Percentiles rank a stretch among this genome's conserved stretches.
Conservation (phyloP, 2,329 filamentous ascomycete species). For the Venturiaceae sp. region DNA sequence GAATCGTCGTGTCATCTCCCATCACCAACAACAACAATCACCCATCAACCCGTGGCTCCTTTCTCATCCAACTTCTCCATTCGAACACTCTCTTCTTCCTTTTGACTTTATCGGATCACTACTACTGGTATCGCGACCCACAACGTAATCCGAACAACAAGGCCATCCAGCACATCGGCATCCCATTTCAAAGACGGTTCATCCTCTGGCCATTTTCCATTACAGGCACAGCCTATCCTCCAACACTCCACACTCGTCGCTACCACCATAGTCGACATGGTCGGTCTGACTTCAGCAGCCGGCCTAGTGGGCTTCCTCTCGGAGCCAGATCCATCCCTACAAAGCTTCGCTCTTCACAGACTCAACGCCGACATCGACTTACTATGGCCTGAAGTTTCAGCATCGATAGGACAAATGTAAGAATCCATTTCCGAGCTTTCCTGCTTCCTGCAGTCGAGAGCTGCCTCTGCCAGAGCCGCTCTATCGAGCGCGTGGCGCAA, state of each 20-base stretch:
- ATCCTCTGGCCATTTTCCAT: neutral
- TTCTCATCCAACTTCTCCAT: neutral
- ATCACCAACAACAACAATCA: neutral
- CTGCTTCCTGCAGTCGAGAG: neutral
- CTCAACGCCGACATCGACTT: constrained; percentile 95
- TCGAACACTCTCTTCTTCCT: neutral
- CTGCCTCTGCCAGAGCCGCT: neutral
- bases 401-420: constrained; percentile 87
- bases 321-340: constrained; percentile 88
- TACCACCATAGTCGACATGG: constrained; percentile 49
- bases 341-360: constrained; percentile 88
- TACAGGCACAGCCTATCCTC: neutral
- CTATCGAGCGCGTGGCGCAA: neutral
- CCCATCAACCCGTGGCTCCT: neutral
- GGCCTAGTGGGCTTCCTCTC: constrained; percentile 92
- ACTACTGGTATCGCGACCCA: neutral
- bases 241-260: neutral
- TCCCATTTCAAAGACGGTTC: neutral
- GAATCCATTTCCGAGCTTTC: constrained; percentile 19
- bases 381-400: constrained; percentile 95
- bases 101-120: neutral
- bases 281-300: constrained; percentile 85
- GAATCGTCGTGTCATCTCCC: neutral
- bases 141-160: neutral
- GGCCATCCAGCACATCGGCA: neutral